Evolutionary conservation across 345 rosid species (phyloP), one percentile per base, ranked within the genome.

Genomic region (Lepidium aucheri): DNA sequence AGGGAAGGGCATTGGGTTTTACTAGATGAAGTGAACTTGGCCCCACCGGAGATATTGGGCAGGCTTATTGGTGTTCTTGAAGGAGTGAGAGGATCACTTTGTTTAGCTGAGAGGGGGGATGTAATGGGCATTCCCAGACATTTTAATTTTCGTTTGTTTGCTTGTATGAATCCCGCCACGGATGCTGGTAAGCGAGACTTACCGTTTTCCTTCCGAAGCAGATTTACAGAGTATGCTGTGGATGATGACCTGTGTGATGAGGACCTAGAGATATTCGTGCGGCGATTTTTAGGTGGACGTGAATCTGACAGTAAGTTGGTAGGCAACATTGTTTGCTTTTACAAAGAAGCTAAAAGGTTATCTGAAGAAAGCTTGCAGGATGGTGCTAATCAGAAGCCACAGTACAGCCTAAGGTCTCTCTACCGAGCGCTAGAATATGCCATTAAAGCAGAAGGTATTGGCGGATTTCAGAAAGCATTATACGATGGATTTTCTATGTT

Each of bases 381-480:
- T 84, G 98, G 98, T 52, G 98, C 97, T 50, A 93, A 90, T 82
- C 98, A 93, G 83, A 93, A 88, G 72, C 96, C 97, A 62, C 95
- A 90, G 66, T 93, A 83, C 70, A 93, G 98, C 83, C 81, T 93
- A 75, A 85, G 98, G 79, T 93, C 97, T 74, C 86, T 93, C 20
- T 93, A 83, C 65, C 90, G 97, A 50, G 89, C 98, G 24, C 76
- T 93, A 38, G 98, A 93, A 59, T 93, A 81, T 78, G 83, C 81
- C 20, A 88, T 76, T 62, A 79, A 80, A 81, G 95, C 94, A 50
- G 80, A 83, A 59, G 70, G 67, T 47, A 77, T 68, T 53, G 88
- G 82, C 49, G 83, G 82, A 44, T 80, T 93, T 69, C 80, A 76
- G 51, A 84, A 84, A 73, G 86, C 97, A 59, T 49, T 93, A 44